phyloP scores from a whole-genome alignment of 116 monocot genomes.

The Zostera marina region DNA sequence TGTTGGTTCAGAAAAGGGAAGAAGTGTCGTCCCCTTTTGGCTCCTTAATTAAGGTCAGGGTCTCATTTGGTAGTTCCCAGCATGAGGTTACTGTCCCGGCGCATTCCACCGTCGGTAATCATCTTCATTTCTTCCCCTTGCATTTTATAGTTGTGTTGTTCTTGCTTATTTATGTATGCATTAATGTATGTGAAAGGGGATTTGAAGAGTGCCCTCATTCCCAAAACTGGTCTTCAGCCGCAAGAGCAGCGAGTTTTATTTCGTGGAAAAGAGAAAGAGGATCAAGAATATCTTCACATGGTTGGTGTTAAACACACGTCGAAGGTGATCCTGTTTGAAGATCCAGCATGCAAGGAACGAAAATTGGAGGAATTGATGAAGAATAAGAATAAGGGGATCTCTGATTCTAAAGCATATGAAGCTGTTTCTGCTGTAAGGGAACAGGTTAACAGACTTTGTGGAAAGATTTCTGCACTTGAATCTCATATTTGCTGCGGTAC shows the following conservation, averaged over 20 bases:
- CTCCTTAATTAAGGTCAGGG: slow-evolving; percentile 25
- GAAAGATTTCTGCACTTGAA: slow-evolving; percentile 50
- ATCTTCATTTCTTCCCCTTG: neutral
- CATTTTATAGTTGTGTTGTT: neutral
- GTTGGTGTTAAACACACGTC: slow-evolving; percentile 68
- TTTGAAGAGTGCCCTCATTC: slow-evolving; percentile 46
- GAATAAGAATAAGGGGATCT: slow-evolving; percentile 15
- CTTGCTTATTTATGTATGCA: neutral
- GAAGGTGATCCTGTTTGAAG: slow-evolving; percentile 68
- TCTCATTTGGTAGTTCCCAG: slow-evolving; percentile 25
- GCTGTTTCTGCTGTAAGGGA: slow-evolving; percentile 40
- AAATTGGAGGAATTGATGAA: slow-evolving; percentile 39
- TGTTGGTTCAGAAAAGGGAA: slow-evolving; percentile 49
- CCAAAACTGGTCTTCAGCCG: slow-evolving; percentile 46
- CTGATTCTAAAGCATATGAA: slow-evolving; percentile 34
- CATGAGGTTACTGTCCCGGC: slow-evolving; percentile 32
- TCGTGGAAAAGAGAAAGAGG: slow-evolving; percentile 66
- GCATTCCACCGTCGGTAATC: slow-evolving; percentile 38
- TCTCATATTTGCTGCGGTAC: slow-evolving; percentile 20
- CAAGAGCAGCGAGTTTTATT: slow-evolving; percentile 69
- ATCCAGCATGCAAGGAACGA: slow-evolving; percentile 50
- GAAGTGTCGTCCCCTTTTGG: slow-evolving; percentile 11
- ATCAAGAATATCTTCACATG: slow-evolving; percentile 55
- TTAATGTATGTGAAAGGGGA: no score
- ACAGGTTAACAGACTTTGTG: slow-evolving; percentile 62